Evolutionary conservation across 257 asterid genomes (phyloP), one percentile per base, ranked within the genome.

Genomic region (Solanum chilense): DNA sequence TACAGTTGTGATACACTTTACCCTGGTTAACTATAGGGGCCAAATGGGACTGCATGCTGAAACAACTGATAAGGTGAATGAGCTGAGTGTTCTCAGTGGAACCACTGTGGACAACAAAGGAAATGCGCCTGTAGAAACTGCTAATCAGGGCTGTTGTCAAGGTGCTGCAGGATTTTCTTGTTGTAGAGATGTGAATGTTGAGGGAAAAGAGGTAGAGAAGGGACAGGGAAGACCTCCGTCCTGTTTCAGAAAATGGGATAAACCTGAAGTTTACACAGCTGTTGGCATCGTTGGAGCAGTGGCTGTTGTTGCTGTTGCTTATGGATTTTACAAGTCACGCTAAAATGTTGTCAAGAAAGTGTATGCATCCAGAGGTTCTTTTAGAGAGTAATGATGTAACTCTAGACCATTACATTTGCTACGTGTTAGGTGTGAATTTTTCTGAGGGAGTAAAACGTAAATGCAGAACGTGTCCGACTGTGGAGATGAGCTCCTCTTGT

Each of bases 161-260:
- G 98, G 98, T 84, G 93, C 89, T 73, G 88, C 89, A 75, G 99
- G 98, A 37, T 74, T 93, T 89, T 91, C 98, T 23, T 97, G 99
- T 92, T 97, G 99, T 93, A 88, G 90, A 89, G 97, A 91, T 27
- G 94, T 69, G 73, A 86, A 85, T 81, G 89, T 85, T 14, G 94
- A 88, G 91, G 92, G 90, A 86, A 90, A 92, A 88, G 88, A 92
- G 62, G 90, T 47, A 64, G 82, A 89, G 75, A 89, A 91, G 84
- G 92, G 85, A 56, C 37, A 10, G 29, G 92, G 91, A 75, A 89
- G 91, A 37, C 76, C 90, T 81, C 85, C 90, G 4, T 85, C 88
- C 89, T 93, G 95, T 95, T 76, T 41, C n/a, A 91, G 91, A 77
- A 94, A 91, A 88, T 91, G 90, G 95, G 96, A 95, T 89, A 96